Evolutionary conservation across 805 yeast species (phyloP).

Genomic region (Candida maltosa): DNA sequence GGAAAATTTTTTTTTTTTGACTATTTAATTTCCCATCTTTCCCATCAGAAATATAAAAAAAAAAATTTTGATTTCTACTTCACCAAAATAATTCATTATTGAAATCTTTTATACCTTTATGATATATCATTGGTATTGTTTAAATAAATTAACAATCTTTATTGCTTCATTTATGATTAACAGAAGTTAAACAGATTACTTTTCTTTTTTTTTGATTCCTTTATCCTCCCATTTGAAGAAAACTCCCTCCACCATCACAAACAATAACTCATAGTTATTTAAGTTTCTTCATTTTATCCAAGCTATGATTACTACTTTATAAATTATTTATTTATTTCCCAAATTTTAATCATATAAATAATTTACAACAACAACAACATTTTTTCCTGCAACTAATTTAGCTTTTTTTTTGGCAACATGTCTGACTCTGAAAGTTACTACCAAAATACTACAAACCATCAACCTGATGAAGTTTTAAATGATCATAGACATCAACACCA

Average conservation of each 20-base stretch:
- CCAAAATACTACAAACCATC: constrained; percentile 22
- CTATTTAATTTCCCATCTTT: background rate
- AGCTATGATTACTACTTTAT: no score
- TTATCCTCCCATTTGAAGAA: no score
- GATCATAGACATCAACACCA: constrained; percentile 36
- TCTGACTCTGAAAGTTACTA: constrained; percentile 39
- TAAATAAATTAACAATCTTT: background rate
- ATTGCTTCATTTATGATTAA: background rate
- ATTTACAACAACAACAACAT: background rate
- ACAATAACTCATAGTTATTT: no score
- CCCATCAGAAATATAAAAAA: background rate
- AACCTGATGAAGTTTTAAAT: constrained; percentile 29
- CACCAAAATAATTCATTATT: background rate
- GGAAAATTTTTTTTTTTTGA: background rate
- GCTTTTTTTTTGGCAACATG: constrained; percentile 19
- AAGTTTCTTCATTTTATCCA: no score
- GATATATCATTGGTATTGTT: background rate
- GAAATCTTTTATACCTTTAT: background rate
- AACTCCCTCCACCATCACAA: no score
- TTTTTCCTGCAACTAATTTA: background rate
- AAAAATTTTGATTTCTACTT: background rate
- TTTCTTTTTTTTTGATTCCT: no score
- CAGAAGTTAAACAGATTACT: constrained; percentile 1
- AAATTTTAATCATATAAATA: background rate
- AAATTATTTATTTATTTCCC: no score